phyloP scores from a whole-genome alignment of 2,329 filamentous ascomycete species.

The Trichoderma citrinoviride region DNA sequence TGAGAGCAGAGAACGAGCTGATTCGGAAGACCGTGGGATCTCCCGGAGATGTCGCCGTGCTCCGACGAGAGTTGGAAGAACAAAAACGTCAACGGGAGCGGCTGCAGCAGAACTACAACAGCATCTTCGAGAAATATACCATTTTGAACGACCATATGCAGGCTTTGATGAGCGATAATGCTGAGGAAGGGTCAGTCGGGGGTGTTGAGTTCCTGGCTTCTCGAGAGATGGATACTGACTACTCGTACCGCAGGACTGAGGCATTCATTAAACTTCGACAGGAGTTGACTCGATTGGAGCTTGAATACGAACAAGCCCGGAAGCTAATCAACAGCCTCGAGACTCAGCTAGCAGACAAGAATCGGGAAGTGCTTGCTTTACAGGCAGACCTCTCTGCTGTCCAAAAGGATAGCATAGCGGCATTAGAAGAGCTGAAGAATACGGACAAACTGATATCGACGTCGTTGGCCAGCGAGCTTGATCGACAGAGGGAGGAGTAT shows the following conservation, averaged over 20 bases:
- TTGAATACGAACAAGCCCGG: conserved; percentile 49
- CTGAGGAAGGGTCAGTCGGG: conserved; percentile 55
- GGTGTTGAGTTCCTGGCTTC: background rate
- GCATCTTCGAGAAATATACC: conserved; percentile 57
- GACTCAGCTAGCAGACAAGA: conserved; percentile 49
- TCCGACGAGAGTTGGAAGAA: conserved; percentile 57
- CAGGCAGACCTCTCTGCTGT: conserved; percentile 55
- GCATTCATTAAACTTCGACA: conserved; percentile 52
- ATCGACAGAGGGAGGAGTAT: conserved; percentile 52
- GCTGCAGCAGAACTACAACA: conserved; percentile 54
- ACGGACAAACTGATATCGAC: conserved; percentile 58
- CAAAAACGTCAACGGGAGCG: conserved; percentile 49
- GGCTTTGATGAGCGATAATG: conserved; percentile 50
- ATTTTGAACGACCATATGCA: conserved; percentile 58
- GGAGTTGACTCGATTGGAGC: conserved; percentile 43
- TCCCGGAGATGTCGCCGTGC: conserved; percentile 51
- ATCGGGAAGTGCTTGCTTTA: conserved; percentile 54
- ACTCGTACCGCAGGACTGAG: conserved; percentile 42
- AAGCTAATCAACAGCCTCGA: conserved; percentile 45
- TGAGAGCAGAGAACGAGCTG: conserved; percentile 61
- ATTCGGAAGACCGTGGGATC: conserved; percentile 54
- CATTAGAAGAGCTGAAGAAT: conserved; percentile 57
- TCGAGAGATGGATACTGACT: conserved; percentile 29
- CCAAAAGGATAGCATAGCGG: conserved; percentile 52
- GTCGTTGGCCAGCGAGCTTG: conserved; percentile 58